Conservation (phyloP, 192 early-diverging fungal species). For the Backusella circina region DNA sequence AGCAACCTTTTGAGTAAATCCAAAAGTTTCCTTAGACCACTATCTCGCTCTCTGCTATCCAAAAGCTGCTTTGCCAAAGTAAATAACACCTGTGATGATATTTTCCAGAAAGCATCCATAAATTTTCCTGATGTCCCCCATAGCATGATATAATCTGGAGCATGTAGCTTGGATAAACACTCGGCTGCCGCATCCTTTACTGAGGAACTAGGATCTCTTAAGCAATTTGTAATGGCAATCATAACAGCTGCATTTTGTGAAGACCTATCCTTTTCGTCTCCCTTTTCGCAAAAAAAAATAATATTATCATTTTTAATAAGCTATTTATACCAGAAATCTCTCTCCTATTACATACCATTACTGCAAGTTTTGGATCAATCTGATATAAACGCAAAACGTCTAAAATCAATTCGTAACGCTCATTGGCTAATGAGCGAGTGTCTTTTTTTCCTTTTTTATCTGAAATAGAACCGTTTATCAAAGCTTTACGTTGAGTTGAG, state of each 20-base stretch:
- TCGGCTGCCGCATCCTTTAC: slow-evolving; percentile 70
- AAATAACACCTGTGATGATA: slow-evolving; percentile 58
- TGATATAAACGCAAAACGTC: slow-evolving; percentile 71
- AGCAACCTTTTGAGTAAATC: slow-evolving; percentile 64
- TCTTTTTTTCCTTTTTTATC: slow-evolving; percentile 45
- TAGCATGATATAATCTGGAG: slow-evolving; percentile 59
- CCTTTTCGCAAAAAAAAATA: slow-evolving; percentile 23
- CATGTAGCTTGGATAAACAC: slow-evolving; percentile 72
- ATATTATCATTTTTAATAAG: neutral
- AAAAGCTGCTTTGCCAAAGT: slow-evolving; percentile 72
- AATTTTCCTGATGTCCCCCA: slow-evolving; percentile 76
- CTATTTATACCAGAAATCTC: neutral
- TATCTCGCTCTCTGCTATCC: slow-evolving; percentile 58
- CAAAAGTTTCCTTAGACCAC: slow-evolving; percentile 58
- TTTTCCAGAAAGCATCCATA: slow-evolving; percentile 78
- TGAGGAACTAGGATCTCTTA: slow-evolving; percentile 63
- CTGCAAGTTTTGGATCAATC: slow-evolving; percentile 66
- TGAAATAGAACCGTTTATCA: slow-evolving; percentile 27
- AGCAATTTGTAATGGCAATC: slow-evolving; percentile 64
- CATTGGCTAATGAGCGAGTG: slow-evolving; percentile 45
- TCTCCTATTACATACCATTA: slow-evolving; percentile 48
- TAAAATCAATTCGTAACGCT: slow-evolving; percentile 75
- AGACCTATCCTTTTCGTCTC: slow-evolving; percentile 54
- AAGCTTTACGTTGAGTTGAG: slow-evolving; percentile 22
- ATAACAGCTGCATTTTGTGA: slow-evolving; percentile 76